Base-by-base conservation (phyloP, 306 rosid genomes). In the Ziziphus jujuba region DNA sequence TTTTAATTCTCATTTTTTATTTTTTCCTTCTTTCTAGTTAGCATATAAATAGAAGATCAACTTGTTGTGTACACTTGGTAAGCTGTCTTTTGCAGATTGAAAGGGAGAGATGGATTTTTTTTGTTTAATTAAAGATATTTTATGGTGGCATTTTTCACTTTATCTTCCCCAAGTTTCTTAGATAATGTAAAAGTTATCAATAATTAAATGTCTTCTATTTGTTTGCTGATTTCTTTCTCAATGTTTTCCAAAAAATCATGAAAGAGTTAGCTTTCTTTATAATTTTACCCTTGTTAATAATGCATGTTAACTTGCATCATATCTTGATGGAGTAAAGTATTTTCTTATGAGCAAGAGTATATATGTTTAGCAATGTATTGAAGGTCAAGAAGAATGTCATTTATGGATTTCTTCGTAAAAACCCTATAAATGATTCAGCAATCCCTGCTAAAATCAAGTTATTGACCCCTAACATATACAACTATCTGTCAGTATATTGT, bases 161-260 rank as follows among this genome's bases (percentile, higher is more conserved):
- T 52, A n/a, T 50, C 59, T 65, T n/a, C n/a, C 15, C 13, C 28
- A 65, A 13, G 56, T 17, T 49, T n/a, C 40, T 65, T 24, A 25
- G 19, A 4, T 13, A 10, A 2, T 8, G 24, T 12, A 59, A 7
- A 59, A n/a, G 25, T 34, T 59, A 45, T 8, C 44, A 38, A 38
- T 38, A 38, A 23, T 34, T 59, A 34, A 16, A 6, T 59, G 43
- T 34, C 8, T 2, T 10, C 5, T 34, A 7, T 20, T 17, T 59
- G 13, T n/a, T 24, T 58, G 62, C 2, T 0, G 2, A 12, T 25
- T 28, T 28, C 10, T 15, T 8, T 25, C 14, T 56, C 19, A 9
- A 3, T 34, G 35, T 35, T 14, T 34, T 59, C 17, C 2, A 8
- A 33, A 59, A 25, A 33, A 40, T 40, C 12, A 40, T 40, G 45